Conservation (phyloP, 2,329 filamentous ascomycete species). For the Pestalotiopsis fici region DNA sequence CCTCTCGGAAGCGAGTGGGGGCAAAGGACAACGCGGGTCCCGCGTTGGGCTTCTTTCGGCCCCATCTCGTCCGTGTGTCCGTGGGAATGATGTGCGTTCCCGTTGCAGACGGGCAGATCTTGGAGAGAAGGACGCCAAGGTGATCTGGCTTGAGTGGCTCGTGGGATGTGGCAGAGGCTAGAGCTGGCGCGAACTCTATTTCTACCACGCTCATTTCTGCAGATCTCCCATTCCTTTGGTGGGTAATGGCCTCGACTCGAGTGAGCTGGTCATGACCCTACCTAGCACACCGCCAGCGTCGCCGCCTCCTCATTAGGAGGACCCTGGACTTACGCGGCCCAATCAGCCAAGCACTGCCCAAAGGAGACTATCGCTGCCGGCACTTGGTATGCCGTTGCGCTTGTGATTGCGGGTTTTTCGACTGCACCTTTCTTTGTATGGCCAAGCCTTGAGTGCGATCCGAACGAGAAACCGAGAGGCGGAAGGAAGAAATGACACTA, state of each 20-base stretch:
- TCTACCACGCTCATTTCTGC: slow-evolving; percentile 3
- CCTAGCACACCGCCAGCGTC: background rate
- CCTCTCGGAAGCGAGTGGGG: background rate
- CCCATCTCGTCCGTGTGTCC: background rate
- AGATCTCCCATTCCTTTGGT: background rate
- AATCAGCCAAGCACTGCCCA: background rate
- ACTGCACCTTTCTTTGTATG: background rate
- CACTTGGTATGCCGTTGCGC: background rate
- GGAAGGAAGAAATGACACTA: background rate
- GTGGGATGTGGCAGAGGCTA: background rate
- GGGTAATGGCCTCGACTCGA: background rate
- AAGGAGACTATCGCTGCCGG: background rate
- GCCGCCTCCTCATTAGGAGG: background rate
- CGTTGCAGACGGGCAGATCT: background rate
- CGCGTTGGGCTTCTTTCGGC: background rate
- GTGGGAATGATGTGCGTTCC: background rate
- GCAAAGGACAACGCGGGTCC: background rate
- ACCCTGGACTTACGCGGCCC: slow-evolving; percentile 2
- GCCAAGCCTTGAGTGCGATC: background rate
- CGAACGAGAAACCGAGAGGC: background rate
- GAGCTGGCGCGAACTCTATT: background rate
- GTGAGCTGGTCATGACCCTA: background rate
- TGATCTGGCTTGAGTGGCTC: background rate
- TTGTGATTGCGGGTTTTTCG: background rate
- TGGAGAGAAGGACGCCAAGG: background rate